A percentile compares a stretch with the other conserved stretches of the same genome.
Conservation (phyloP, 108 stramenopile genomes). For the Nitzschia sp. region DNA sequence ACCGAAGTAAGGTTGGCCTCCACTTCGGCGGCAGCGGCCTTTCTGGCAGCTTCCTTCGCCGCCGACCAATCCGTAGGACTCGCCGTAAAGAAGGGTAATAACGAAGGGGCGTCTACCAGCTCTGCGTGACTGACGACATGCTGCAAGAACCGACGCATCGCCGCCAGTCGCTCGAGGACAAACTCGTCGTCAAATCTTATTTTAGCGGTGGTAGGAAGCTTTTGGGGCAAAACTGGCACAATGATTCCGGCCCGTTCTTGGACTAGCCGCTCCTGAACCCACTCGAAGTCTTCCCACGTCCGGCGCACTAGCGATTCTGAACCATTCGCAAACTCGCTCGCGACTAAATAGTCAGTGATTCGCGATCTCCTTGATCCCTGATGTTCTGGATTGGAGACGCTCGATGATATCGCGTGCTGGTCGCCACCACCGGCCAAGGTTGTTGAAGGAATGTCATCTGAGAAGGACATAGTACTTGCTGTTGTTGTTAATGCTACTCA, state of each 20-base stretch:
- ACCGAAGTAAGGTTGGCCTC: slow-evolving; percentile 7
- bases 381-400: slow-evolving; percentile 38
- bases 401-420: slow-evolving; percentile 12
- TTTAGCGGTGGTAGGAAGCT: slow-evolving; percentile 4
- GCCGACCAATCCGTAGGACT: slow-evolving; percentile 35
- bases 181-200: slow-evolving; percentile 32
- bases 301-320: slow-evolving; percentile 30
- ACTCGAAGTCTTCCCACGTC: slow-evolving; percentile 34
- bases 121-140: slow-evolving; percentile 32
- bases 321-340: slow-evolving; percentile 25
- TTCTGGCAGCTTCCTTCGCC: slow-evolving; percentile 12
- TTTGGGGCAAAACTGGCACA: slow-evolving; percentile 32
- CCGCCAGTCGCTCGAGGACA: slow-evolving; percentile 18
- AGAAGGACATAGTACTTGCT: slow-evolving; percentile 18
- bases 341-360: slow-evolving; percentile 27
- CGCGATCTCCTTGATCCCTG: slow-evolving; percentile 19
- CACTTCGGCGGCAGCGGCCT: slow-evolving; percentile 12
- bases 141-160: slow-evolving; percentile 29
- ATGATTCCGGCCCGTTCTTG: slow-evolving; percentile 37
- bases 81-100: slow-evolving; percentile 35
- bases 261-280: slow-evolving; percentile 35
- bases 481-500: too few species aligned
- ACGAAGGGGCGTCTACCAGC: slow-evolving; percentile 27
- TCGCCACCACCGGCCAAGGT: not conserved
- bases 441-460: not conserved